phyloP scores from a whole-genome alignment of 2,329 filamentous ascomycete genomes.

The Penicillium palitans region DNA sequence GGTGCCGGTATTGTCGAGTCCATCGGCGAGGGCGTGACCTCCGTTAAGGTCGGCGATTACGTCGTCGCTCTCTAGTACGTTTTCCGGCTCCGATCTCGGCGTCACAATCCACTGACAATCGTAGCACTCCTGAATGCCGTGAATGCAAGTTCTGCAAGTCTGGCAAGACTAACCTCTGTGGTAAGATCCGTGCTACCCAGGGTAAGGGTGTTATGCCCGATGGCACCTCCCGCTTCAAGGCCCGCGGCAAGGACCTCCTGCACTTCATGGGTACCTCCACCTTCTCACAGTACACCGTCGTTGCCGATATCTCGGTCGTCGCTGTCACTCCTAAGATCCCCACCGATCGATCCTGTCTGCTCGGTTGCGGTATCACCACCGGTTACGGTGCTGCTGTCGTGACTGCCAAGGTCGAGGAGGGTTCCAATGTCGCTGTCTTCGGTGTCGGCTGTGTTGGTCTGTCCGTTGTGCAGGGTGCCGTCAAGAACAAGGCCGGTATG shows the following conservation, averaged over 20 bases:
- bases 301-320: slow-evolving; percentile 97
- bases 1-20: slow-evolving; percentile 91
- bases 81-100: background rate
- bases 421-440: slow-evolving; percentile 86
- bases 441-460: slow-evolving; percentile 95
- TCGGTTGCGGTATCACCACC: slow-evolving; percentile 97
- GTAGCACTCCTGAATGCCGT: slow-evolving; percentile 91
- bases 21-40: slow-evolving; percentile 90
- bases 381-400: slow-evolving; percentile 95
- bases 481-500: slow-evolving; percentile 71
- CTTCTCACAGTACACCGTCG: slow-evolving; percentile 98
- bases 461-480: slow-evolving; percentile 90
- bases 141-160: slow-evolving; percentile 99
- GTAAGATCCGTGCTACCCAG: slow-evolving; percentile 97
- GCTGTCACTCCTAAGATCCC: slow-evolving; percentile 86
- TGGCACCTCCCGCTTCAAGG: slow-evolving; percentile 90
- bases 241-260: slow-evolving; percentile 89
- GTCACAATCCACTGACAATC: background rate
- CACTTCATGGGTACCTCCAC: slow-evolving; percentile 99
- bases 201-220: slow-evolving; percentile 97
- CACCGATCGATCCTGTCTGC: slow-evolving; percentile 93
- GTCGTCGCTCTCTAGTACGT: slow-evolving; percentile 83
- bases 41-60: slow-evolving; percentile 89
- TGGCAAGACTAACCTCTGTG: slow-evolving; percentile 98
- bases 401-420: slow-evolving; percentile 88